phyloP scores from a whole-genome alignment of 169 alveolate genomes.

The Plasmodium relictum region DNA sequence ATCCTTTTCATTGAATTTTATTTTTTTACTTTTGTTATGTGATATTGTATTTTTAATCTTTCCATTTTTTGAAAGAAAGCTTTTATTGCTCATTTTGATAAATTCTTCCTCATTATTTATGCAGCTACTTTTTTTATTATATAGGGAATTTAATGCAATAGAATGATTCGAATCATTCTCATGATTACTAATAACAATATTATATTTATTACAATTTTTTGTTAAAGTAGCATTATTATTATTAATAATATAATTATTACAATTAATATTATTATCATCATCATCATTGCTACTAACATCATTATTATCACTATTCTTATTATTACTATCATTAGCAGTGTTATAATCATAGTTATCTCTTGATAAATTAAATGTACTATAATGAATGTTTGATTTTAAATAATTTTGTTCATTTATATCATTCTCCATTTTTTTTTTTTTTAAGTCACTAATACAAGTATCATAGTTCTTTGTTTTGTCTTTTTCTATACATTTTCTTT shows the following conservation, averaged over 20 bases:
- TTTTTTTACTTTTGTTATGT: background rate
- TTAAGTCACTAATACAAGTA: background rate
- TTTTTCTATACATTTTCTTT: background rate
- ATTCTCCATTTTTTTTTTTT: background rate
- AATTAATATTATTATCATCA: background rate
- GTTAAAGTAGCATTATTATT: background rate
- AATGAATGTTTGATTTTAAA: background rate
- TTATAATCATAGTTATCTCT: background rate
- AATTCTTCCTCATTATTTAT: background rate
- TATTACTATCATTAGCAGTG: background rate
- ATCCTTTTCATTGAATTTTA: background rate
- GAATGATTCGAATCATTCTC: conserved; percentile 4
- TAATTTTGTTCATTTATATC: background rate
- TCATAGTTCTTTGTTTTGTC: too few relatives aligned
- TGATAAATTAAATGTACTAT: background rate
- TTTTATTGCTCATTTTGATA: background rate
- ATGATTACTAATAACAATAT: conserved; percentile 15
- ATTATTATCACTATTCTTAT: background rate
- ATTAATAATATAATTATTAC: background rate
- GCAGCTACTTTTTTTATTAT: background rate
- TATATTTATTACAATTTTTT: background rate
- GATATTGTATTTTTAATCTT: background rate
- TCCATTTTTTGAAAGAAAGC: conserved; percentile 8
- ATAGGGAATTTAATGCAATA: background rate
- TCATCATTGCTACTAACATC: background rate